Conservation (phyloP, 2,329 filamentous ascomycete genomes). For the Monilinia laxa region DNA sequence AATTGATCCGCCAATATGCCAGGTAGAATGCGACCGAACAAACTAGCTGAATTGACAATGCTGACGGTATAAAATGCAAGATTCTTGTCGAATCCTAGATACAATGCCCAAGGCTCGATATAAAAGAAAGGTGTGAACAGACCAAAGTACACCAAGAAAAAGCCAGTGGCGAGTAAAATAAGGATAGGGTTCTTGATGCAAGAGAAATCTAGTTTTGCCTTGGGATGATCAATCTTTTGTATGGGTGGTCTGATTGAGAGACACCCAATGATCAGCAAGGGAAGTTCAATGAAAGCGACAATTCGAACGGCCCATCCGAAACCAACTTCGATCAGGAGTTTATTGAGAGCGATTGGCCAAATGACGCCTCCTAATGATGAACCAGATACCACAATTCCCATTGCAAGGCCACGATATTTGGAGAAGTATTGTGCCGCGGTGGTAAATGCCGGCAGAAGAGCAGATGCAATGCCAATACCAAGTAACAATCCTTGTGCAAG, state of each 20-base stretch:
- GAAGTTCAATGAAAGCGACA: constrained; percentile 33
- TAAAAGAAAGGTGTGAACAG: constrained; percentile 54
- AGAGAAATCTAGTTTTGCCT: constrained; percentile 25
- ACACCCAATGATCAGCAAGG: constrained; percentile 25
- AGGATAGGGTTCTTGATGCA: constrained; percentile 28
- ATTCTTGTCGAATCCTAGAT: constrained; percentile 46
- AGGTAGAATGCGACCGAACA: constrained; percentile 7
- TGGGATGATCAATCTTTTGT: neutral
- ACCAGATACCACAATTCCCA: constrained; percentile 36
- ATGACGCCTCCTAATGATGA: constrained; percentile 42
- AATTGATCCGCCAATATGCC: constrained; percentile 3
- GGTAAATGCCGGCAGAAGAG: constrained; percentile 34
- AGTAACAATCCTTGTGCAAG: constrained; percentile 36
- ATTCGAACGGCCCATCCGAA: constrained; percentile 38
- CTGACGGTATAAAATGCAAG: constrained; percentile 52
- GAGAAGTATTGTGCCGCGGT: constrained; percentile 27
- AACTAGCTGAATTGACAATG: constrained; percentile 45
- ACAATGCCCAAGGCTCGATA: constrained; percentile 43
- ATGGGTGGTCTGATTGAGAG: constrained; percentile 22
- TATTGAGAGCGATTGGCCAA: constrained; percentile 40
- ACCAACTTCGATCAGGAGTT: constrained; percentile 37
- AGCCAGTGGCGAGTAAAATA: constrained; percentile 29
- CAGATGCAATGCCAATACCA: constrained; percentile 32
- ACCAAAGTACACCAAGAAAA: constrained; percentile 39
- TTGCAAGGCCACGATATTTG: constrained; percentile 28